These are phyloP conservation scores for Trichoderma asperellum DNA, from an alignment of 2,329 filamentous ascomycete genomes.

Conservation along the genomic window DNA sequence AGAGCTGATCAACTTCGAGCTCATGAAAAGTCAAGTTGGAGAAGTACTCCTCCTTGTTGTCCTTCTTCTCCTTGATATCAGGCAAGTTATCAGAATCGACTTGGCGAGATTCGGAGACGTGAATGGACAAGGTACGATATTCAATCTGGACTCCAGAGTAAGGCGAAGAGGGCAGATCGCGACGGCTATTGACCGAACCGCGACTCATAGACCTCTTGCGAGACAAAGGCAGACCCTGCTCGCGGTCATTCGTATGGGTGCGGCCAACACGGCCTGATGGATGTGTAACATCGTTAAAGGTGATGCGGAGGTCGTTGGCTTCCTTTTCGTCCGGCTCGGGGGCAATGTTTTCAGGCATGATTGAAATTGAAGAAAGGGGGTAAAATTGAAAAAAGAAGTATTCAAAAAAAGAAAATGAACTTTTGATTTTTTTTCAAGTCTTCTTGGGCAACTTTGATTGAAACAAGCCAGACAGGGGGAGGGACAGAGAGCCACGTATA, in stretches of 20 bases:
- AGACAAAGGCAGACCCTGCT: slow-evolving; percentile 32
- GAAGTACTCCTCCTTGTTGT: slow-evolving; percentile 48
- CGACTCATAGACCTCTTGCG: slow-evolving; percentile 35
- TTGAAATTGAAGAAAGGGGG: neutral
- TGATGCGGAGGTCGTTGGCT: slow-evolving; percentile 36
- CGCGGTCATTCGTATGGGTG: slow-evolving; percentile 28
- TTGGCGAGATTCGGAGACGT: slow-evolving; percentile 45
- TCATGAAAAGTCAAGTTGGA: slow-evolving; percentile 46
- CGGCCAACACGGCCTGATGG: slow-evolving; percentile 29
- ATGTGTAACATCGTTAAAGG: slow-evolving; percentile 34
- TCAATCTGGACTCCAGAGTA: slow-evolving; percentile 46
- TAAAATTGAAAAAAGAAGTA: neutral
- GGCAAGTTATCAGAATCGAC: slow-evolving; percentile 33
- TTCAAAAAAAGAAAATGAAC: neutral
- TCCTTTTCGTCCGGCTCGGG: slow-evolving; percentile 34
- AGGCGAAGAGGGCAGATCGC: slow-evolving; percentile 39
- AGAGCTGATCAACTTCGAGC: slow-evolving; percentile 42
- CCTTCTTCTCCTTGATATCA: slow-evolving; percentile 39
- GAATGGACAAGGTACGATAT: slow-evolving; percentile 48
- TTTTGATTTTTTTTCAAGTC: slow-evolving; percentile 17
- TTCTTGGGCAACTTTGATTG: neutral
- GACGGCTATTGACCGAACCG: slow-evolving; percentile 30
- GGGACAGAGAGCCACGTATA: neutral
- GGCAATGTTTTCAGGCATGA: slow-evolving; percentile 33
- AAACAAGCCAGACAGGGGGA: neutral